Evolutionary conservation across 345 rosid genomes (phyloP), one percentile per base, ranked within the genome.

Genomic region (Gossypium bickii): DNA sequence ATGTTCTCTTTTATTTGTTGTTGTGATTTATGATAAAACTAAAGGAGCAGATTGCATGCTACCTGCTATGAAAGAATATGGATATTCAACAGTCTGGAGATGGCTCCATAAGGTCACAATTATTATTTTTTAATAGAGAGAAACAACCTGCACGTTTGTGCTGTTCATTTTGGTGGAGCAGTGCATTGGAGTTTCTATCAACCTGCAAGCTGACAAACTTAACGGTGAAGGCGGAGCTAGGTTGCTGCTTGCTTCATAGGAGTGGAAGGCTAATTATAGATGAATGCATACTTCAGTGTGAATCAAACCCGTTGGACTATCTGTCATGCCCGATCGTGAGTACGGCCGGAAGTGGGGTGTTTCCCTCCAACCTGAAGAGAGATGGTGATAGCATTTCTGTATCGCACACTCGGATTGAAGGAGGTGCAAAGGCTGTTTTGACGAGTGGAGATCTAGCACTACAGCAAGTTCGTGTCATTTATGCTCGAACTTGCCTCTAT

Each of bases 191-290:
- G 82, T 60, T 60, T 60, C 64, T 60, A 60, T 60, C 64, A 5
- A 60, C 64, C 64, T 60, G 64, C 64, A 60, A 95, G 82, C 80
- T 95, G 66, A 75, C 89, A 0, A 95, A 95, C 85, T 75, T 95
- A 77, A 93, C 94, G 0, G 93, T 95, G 78, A 89, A 83, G 82
- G 92, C 94, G 7, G 99, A 91, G 87, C 97, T 95, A 0, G 99
- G 99, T 6, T 90, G 97, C 86, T 95, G 98, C 81, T 85, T 93
- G 87, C 97, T 90, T 61, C 98, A 93, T 58, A 80, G 93, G 83
- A 90, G 92, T 76, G 99, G 99, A 78, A 90, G 89, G 83, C 79
- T 91, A 60, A 93, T 85, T n/a, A 87, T 93, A 38, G 98, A 95
- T 57, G 88, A 90, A n/a, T 95, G 99, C 75, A 76, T 95, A 34